Conservation (phyloP, 208 protist species). For the Phytomonas francai region DNA sequence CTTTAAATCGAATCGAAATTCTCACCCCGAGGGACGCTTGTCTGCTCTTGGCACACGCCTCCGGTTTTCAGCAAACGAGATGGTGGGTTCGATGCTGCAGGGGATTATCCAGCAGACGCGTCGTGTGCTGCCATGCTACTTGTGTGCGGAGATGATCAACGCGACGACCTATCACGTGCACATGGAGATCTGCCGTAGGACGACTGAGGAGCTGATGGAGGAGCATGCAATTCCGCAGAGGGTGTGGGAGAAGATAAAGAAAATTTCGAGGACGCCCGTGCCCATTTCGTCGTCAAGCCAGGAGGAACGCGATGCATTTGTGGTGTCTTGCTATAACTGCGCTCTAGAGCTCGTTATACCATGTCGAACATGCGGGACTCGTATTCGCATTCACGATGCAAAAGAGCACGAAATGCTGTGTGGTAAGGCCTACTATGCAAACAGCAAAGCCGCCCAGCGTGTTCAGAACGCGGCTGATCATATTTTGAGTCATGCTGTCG, state of each 20-base stretch:
- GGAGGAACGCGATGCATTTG: slow-evolving; percentile 31
- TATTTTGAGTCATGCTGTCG: slow-evolving; percentile 16
- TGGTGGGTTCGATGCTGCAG: slow-evolving; percentile 43
- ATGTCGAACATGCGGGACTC: slow-evolving; percentile 45
- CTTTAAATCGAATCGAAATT: neutral
- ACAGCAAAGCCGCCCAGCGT: slow-evolving; percentile 30
- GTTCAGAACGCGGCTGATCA: slow-evolving; percentile 19
- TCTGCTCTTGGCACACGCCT: neutral
- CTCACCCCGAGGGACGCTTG: neutral
- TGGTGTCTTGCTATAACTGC: slow-evolving; percentile 29
- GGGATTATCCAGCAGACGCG: slow-evolving; percentile 56
- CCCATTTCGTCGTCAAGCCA: slow-evolving; percentile 17
- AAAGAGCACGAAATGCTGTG: slow-evolving; percentile 70
- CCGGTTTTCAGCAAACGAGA: slow-evolving; percentile 1
- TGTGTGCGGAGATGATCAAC: slow-evolving; percentile 54
- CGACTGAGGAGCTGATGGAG: slow-evolving; percentile 25
- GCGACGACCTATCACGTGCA: slow-evolving; percentile 44
- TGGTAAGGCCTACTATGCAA: slow-evolving; percentile 29
- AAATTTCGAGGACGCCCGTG: slow-evolving; percentile 14
- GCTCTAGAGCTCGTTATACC: slow-evolving; percentile 46
- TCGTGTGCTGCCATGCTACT: slow-evolving; percentile 61
- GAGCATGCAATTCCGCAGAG: slow-evolving; percentile 19
- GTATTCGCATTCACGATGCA: slow-evolving; percentile 55
- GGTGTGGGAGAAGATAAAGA: slow-evolving; percentile 13
- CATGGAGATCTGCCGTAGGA: slow-evolving; percentile 31